These are phyloP conservation scores for Mycosphaerella sp. DNA, from an alignment of 2,329 filamentous ascomycete species.

Conservation along the genomic window DNA sequence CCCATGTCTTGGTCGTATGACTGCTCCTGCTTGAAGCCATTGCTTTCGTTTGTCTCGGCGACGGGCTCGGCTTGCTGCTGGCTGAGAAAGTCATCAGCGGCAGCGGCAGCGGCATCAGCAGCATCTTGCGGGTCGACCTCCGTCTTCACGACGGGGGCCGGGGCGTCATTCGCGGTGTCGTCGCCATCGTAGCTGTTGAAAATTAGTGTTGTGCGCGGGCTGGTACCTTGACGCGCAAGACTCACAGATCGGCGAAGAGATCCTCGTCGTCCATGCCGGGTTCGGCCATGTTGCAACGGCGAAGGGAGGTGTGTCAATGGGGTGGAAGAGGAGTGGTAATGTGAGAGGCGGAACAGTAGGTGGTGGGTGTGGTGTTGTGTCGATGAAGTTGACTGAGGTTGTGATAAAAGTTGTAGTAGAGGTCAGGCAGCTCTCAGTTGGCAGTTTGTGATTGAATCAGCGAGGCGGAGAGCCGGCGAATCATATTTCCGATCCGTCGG, in stretches of 20 bases:
- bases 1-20: constrained; percentile 27
- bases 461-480: no score
- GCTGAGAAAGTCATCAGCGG: constrained; percentile 6
- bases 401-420: not conserved
- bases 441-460: not conserved
- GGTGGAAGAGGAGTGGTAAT: not conserved
- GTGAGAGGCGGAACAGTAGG: not conserved
- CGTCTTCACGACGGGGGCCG: constrained; percentile 14
- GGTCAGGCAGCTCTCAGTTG: not conserved
- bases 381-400: not conserved
- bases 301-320: constrained; percentile 14
- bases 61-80: constrained; percentile 11
- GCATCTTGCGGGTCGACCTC: constrained; percentile 18
- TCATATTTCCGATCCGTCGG: no score
- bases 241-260: constrained; percentile 92
- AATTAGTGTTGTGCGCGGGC: constrained; percentile 9
- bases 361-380: not conserved
- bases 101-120: constrained; percentile 10
- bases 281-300: constrained; percentile 59
- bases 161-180: constrained; percentile 49
- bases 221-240: not conserved
- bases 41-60: constrained; percentile 15
- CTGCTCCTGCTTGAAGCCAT: constrained; percentile 26
- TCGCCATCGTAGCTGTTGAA: constrained; percentile 45
- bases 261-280: constrained; percentile 78